Conservation (phyloP, 768 basidiomycete genomes). For the Psilocybe tampanensis region DNA sequence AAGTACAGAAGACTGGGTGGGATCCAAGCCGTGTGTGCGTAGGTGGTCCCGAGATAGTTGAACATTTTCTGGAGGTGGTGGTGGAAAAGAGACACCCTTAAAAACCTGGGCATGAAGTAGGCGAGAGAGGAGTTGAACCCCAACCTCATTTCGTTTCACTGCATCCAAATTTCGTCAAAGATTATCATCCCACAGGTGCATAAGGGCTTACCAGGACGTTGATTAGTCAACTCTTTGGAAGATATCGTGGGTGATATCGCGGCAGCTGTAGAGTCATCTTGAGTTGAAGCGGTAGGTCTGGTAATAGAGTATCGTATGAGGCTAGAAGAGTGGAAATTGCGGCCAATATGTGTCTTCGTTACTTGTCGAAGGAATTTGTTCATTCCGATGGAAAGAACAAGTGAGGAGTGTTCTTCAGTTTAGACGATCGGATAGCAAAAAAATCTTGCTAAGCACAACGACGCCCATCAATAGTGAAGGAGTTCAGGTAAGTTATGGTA, state of each 20-base stretch:
- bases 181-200: neutral
- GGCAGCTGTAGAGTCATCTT: neutral
- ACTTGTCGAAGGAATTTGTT: neutral
- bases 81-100: constrained; percentile 62
- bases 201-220: neutral
- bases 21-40: constrained; percentile 77
- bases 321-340: neutral
- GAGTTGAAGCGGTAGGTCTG: neutral
- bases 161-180: neutral
- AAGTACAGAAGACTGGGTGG: constrained; percentile 77
- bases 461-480: too few species aligned
- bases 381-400: too few species aligned
- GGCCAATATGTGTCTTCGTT: neutral
- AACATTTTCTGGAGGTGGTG: constrained; percentile 60
- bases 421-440: too few species aligned
- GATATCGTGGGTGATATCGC: too few species aligned
- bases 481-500: too few species aligned
- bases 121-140: constrained; percentile 91
- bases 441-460: too few species aligned
- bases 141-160: constrained; percentile 83
- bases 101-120: constrained; percentile 86
- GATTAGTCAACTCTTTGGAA: neutral
- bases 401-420: too few species aligned
- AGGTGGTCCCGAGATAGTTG: constrained; percentile 85
- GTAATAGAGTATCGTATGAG: neutral